Evolutionary conservation across 257 asterid genomes (phyloP).

Genomic region (Orobanche coerulescens): DNA sequence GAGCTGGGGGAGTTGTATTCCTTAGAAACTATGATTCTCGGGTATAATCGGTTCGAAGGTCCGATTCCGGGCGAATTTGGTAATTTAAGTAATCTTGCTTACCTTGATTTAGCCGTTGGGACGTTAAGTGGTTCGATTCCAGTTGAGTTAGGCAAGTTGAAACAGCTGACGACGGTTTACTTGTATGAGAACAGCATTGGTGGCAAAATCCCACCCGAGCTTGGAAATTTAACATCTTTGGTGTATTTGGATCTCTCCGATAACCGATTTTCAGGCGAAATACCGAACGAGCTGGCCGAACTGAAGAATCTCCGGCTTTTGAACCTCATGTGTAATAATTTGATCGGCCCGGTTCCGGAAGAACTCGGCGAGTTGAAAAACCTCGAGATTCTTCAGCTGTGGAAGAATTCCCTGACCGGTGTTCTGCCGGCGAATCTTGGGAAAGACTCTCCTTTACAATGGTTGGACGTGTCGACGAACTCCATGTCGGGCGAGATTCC

Average conservation of each 20-base stretch:
- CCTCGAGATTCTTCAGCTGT: conserved; percentile 59
- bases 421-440: conserved; percentile 57
- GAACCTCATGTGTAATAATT: conserved; percentile 60
- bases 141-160: conserved; percentile 46
- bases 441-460: conserved; percentile 39
- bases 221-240: conserved; percentile 46
- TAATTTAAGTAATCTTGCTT: conserved; percentile 45
- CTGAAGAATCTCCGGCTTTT: conserved; percentile 54
- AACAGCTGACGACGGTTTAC: conserved; percentile 42
- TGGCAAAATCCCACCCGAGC: conserved; percentile 58
- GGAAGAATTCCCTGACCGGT: conserved; percentile 56
- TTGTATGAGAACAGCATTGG: conserved; percentile 49
- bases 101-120: conserved; percentile 70
- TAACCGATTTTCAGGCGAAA: conserved; percentile 45
- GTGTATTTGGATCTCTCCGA: conserved; percentile 57
- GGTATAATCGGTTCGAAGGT: conserved; percentile 64
- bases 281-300: conserved; percentile 48
- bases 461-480: conserved; percentile 79
- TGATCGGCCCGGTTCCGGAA: conserved; percentile 49
- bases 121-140: conserved; percentile 57
- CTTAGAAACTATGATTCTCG: conserved; percentile 48
- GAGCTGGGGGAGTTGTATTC: conserved; percentile 51
- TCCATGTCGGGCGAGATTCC: conserved; percentile 58
- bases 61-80: conserved; percentile 60
- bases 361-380: conserved; percentile 38